These are phyloP conservation scores for Bothia castanella DNA, from an alignment of 1,284 basidiomycete species.

Conservation along the genomic window DNA sequence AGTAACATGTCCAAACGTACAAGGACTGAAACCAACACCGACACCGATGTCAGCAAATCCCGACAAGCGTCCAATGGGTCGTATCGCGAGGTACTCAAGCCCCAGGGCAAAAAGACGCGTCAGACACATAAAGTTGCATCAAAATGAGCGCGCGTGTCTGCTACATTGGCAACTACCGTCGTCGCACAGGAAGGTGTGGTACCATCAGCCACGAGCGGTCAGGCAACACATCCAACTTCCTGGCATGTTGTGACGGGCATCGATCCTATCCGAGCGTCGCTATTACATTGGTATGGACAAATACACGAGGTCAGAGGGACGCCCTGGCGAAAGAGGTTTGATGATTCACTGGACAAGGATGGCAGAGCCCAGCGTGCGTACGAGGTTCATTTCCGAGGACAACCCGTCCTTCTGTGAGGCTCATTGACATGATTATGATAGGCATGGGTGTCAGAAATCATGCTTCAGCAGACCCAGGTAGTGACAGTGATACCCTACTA, in stretches of 20 bases:
- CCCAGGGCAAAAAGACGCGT: constrained; percentile 16
- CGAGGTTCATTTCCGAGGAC: constrained; percentile 47
- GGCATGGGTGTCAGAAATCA: constrained; percentile 91
- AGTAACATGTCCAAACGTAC: too few relatives aligned
- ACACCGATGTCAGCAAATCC: constrained; percentile 13
- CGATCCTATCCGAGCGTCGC: constrained; percentile 40
- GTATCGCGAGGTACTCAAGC: constrained; percentile 13
- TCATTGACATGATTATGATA: too few relatives aligned
- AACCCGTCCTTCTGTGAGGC: too few relatives aligned
- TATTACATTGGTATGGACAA: constrained; percentile 65
- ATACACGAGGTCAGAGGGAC: constrained; percentile 67
- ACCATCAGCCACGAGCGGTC: too few relatives aligned
- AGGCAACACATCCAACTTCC: constrained; percentile 27
- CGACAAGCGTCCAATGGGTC: constrained; percentile 22
- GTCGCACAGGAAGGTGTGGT: too few relatives aligned
- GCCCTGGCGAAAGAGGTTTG: constrained; percentile 81
- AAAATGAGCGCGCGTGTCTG: constrained; percentile 9
- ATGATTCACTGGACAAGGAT: constrained; percentile 46
- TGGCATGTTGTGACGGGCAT: constrained; percentile 36
- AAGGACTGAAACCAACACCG: constrained; percentile 1
- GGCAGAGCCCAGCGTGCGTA: constrained; percentile 72
- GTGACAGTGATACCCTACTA: constrained; percentile 89
- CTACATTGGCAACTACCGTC: too few relatives aligned
- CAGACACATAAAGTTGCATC: constrained; percentile 12
- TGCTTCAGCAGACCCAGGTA: constrained; percentile 96